A percentile compares a stretch with the other conserved stretches of the same genome.
Evolutionary conservation across 768 basidiomycete genomes (phyloP).

Genomic region (Agaricus blazei): DNA sequence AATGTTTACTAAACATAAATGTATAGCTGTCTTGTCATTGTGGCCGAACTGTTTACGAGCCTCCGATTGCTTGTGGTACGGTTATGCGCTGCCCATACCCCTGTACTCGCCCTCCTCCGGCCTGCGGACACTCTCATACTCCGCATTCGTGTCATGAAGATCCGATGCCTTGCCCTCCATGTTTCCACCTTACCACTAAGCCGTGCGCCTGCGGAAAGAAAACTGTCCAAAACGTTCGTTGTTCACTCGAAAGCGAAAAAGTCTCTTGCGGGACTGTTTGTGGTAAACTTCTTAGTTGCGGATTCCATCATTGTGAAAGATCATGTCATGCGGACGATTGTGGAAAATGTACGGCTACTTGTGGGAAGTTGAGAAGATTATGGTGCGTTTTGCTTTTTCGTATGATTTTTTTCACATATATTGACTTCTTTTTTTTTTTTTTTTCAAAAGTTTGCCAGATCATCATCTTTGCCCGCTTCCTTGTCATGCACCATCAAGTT

Average conservation of each 20-base stretch:
- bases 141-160: slow-evolving; percentile 84
- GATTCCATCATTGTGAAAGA: slow-evolving; percentile 84
- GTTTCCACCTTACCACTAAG: slow-evolving; percentile 75
- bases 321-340: slow-evolving; percentile 82
- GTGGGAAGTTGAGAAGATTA: slow-evolving; percentile 81
- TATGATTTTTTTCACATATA: background rate
- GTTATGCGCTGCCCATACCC: slow-evolving; percentile 73
- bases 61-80: slow-evolving; percentile 87
- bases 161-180: slow-evolving; percentile 71
- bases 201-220: slow-evolving; percentile 89
- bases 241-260: slow-evolving; percentile 71
- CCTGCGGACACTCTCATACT: slow-evolving; percentile 79
- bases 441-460: slow-evolving; percentile 47
- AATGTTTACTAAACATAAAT: slow-evolving; percentile 1
- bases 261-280: slow-evolving; percentile 84
- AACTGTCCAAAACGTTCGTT: slow-evolving; percentile 70
- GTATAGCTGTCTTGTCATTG: slow-evolving; percentile 73
- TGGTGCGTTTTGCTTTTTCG: slow-evolving; percentile 47
- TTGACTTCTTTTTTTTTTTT: background rate
- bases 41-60: slow-evolving; percentile 80
- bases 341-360: slow-evolving; percentile 68
- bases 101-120: slow-evolving; percentile 60
- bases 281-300: slow-evolving; percentile 76
- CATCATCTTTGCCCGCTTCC: slow-evolving; percentile 70
- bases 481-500: slow-evolving; percentile 88